Base-by-base conservation (phyloP, 1,139 yeast genomes). In the Candida pseudocylindracea region DNA sequence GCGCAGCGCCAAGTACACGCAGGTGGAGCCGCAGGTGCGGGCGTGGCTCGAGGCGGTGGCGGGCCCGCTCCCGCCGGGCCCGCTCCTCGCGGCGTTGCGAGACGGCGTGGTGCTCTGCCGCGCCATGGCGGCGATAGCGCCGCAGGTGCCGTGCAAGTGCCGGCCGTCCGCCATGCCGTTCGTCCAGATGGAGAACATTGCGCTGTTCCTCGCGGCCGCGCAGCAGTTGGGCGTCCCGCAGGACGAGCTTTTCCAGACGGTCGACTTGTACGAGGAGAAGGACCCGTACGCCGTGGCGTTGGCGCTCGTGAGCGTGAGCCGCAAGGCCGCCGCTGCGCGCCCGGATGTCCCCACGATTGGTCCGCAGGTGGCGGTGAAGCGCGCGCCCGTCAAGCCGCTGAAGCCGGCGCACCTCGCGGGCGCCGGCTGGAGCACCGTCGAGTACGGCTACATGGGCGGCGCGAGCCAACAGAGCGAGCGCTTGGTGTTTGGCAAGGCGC, bases 121-220 rank as follows among this genome's bases (percentile, higher is more conserved):
- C 20, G 42, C 48, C 58, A 32, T 71, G 66, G 1, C 40, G 46
- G 28, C 40, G 43, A 36, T 63, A 41, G 45, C 55, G 32, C 51
- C 64, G 46, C 44, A 54, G 31, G 50, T 53, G 53, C 33, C 65
- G 3, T 31, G 33, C 12, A 67, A 59, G 40, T 72, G 50, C 49
- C 78, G 74, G 45, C 58, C 57, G 32, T 68, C 83, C n/a, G 57
- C 56, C 33, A 72, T 79, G 75, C 88, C 93, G 2, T 81, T 81
- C 50, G 71, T 79, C 9, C 81, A 74, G 53, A 80, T 80, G 93
- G 93, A 81, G 46, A 80, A 80, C 44, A 79, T 81, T 29, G 71
- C 81, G 30, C 65, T 69, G 38, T 81, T 80, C 45, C 53, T 81
- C 28, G 51, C 57, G 11, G 66, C 73, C 33, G 70, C 80, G 35